Evolutionary conservation across 495 filamentous ascomycete species (phyloP), one percentile per base, ranked within the genome.

Genomic region (Penicillium subrubescens): DNA sequence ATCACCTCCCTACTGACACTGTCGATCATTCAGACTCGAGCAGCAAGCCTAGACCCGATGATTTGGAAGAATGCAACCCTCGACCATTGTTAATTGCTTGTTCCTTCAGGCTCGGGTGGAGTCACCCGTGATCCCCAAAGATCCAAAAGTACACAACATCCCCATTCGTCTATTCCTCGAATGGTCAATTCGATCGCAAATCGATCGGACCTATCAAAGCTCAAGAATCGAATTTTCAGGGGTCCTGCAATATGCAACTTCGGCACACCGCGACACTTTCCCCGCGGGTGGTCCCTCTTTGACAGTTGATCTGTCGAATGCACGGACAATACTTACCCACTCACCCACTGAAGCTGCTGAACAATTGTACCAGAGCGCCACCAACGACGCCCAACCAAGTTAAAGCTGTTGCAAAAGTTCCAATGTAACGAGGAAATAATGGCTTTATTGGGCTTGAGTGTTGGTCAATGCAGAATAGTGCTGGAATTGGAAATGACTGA

Each of bases 301-400:
- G 57, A 59, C 57, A 46, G 23, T 59, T 59, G 57, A 59, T 35
- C 23, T 46, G 39, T 59, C 37, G 57, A 59, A 44, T 59, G 23
- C 57, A 43, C 57, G 37, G 35, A 15, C 37, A 8, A 2, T 2
- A 14, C 4, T 27, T 46, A 34, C 21, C 56, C 21, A n/a, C 19
- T 5, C 29, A 33, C 15, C 52, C 29, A 34, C 25, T 27, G 25
- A 27, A 27, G 25, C 4, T 27, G 25, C 25, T 11, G 4, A 23
- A 31, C 52, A 35, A 55, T 19, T 34, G 25, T 55, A 33, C 52
- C 52, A 55, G 27, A 55, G 29, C 19, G 29, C 52, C 52, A 55
- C 52, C 29, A 55, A 8, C 31, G 52, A 35, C 25, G 23, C 15
- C 17, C 25, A 29, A 35, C 11, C 29, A 35, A 35, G 29, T 55